Percentiles rank a stretch among this genome's conserved stretches.
phyloP scores from a whole-genome alignment of 371 early-diverging fungal genomes.

The Racocetra persica region DNA sequence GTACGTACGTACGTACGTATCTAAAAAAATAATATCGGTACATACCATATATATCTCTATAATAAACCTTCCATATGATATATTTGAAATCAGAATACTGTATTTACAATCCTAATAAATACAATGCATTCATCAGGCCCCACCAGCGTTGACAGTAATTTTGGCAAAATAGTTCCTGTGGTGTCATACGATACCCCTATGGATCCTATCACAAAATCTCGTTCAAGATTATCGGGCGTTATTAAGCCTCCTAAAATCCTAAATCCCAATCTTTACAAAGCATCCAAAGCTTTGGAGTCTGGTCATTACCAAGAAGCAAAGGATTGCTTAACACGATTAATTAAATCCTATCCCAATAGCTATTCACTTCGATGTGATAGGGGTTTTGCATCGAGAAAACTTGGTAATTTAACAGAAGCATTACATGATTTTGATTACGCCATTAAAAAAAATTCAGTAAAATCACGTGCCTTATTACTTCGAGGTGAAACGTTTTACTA shows the following conservation, averaged over 20 bases:
- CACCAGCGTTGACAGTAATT: no score
- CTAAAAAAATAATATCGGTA: no score
- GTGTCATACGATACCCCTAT: no score
- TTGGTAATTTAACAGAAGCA: not conserved
- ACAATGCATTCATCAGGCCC: no score
- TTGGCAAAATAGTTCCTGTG: no score
- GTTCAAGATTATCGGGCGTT: not conserved
- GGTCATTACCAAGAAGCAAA: not conserved
- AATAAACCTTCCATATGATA: no score
- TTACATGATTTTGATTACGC: slow-evolving; percentile 23
- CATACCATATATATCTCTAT: no score
- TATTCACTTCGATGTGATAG: slow-evolving; percentile 34
- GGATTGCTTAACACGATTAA: not conserved
- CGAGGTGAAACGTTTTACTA: not conserved
- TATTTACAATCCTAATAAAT: no score
- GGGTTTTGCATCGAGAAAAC: not conserved
- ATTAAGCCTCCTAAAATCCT: slow-evolving; percentile 6
- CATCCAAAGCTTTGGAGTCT: not conserved
- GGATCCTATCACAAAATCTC: no score
- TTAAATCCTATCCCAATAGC: slow-evolving; percentile 31
- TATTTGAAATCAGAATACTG: no score
- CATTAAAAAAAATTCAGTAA: slow-evolving; percentile 5
- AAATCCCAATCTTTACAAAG: not conserved
- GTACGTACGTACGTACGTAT: no score
- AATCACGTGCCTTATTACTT: slow-evolving; percentile 8